Evolutionary conservation across 331 rosid species (phyloP).

Genomic region (Erythrophleum ivorense): DNA sequence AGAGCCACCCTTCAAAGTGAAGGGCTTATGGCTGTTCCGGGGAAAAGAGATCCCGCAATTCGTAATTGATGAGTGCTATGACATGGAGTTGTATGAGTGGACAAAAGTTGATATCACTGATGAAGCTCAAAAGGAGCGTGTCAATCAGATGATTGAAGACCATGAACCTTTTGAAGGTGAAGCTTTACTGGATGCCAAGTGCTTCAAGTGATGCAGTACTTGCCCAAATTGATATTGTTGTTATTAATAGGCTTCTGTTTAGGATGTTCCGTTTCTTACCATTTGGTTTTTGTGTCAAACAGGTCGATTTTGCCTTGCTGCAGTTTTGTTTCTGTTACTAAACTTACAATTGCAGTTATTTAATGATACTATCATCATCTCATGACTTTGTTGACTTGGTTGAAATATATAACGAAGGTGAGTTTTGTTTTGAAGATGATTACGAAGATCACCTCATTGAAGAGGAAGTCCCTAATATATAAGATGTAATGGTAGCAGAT

Average conservation of each 20-base stretch:
- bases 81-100: constrained; percentile 76
- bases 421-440: too few relatives aligned
- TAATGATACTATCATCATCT: neutral
- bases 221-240: neutral
- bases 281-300: neutral
- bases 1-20: constrained; percentile 67
- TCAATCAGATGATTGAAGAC: constrained; percentile 71
- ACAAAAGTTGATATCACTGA: constrained; percentile 62
- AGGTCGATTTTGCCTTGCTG: neutral
- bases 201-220: constrained; percentile 59
- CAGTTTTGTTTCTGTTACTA: neutral
- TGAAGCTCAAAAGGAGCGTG: constrained; percentile 71
- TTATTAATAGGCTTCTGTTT: neutral
- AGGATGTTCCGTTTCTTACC: neutral
- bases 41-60: constrained; percentile 66
- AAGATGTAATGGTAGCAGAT: too few relatives aligned
- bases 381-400: neutral
- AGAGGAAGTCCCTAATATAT: too few relatives aligned
- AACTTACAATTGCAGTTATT: neutral
- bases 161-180: constrained; percentile 72
- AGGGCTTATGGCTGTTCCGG: constrained; percentile 80
- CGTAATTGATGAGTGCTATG: constrained; percentile 69
- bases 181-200: constrained; percentile 69
- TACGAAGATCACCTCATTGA: too few relatives aligned
- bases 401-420: neutral